Base-by-base conservation (phyloP, 1,284 basidiomycete species). In the Abortiporus biennis region DNA sequence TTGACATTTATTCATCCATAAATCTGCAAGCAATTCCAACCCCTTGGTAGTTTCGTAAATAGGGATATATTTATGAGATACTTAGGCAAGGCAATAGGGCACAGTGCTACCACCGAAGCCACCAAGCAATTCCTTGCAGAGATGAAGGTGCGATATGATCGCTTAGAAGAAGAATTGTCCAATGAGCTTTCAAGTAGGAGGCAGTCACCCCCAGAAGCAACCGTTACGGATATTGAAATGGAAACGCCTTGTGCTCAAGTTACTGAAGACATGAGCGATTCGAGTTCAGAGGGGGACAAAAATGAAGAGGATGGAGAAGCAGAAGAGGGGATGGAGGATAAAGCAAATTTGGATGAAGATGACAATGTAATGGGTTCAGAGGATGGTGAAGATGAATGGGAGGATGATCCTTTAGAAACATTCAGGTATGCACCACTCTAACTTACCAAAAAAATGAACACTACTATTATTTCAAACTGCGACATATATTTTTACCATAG, bases 371-470 rank as follows among this genome's bases (percentile, higher is more conserved):
- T 29, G n/a, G 27, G 27, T 29, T n/a, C 27, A 29, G 27, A 29
- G 27, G 27, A 29, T 29, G 27, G 27, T n/a, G 27, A 29, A 29
- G 27, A n/a, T 29, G 27, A 29, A 8, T n/a, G 8, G 27, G 27
- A 9, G 27, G 27, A 29, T 66, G 64, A 2, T 55, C 50, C 27
- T 66, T 66, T 2, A 68, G 45, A 31, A 61, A 59, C 48, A 68
- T 67, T 0, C 55, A 63, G 9, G 62, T n/a, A n/a, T n/a, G n/a
- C n/a, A n/a, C n/a, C n/a, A n/a, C n/a, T n/a, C n/a, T n/a, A n/a
- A n/a, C n/a, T n/a, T n/a, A n/a, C n/a, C n/a, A n/a, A n/a, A n/a
- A n/a, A n/a, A n/a, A n/a, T n/a, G n/a, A n/a, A n/a, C n/a, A n/a
- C n/a, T n/a, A n/a, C n/a, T n/a, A n/a, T n/a, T n/a, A n/a, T n/a